Percentiles rank a stretch among this genome's conserved stretches.
These are phyloP conservation scores for Camelina laxa DNA, from an alignment of 345 rosid genomes.

Conservation along the genomic window DNA sequence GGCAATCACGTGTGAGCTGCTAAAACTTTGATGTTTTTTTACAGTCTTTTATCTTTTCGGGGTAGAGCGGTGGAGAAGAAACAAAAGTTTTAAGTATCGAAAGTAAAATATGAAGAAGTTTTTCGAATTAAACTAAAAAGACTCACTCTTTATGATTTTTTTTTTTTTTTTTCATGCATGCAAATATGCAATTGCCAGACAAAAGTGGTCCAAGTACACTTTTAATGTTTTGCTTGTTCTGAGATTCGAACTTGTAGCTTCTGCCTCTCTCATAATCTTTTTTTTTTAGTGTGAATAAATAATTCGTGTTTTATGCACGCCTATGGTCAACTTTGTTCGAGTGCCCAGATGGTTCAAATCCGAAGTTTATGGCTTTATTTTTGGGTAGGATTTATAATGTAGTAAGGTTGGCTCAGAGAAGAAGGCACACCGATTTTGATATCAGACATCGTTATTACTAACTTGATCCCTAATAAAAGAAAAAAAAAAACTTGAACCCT, in stretches of 20 bases:
- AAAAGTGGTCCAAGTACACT: conserved; percentile 44
- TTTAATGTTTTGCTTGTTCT: conserved; percentile 40
- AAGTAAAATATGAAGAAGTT: not conserved
- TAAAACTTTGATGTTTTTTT: conserved; percentile 13
- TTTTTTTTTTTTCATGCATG: conserved; percentile 35
- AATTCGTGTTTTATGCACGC: conserved; percentile 32
- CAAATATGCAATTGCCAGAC: conserved; percentile 43
- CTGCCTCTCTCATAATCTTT: conserved; percentile 1
- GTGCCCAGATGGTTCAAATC: conserved; percentile 11
- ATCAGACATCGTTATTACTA: not conserved
- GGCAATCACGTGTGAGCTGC: conserved; percentile 27
- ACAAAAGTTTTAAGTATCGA: conserved; percentile 9
- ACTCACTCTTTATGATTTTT: conserved; percentile 7
- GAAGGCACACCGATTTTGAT: not conserved
- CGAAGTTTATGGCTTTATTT: not conserved
- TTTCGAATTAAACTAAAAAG: conserved; percentile 25
- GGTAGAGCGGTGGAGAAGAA: conserved; percentile 33
- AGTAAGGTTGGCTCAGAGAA: not conserved
- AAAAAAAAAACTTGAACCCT: too few relatives aligned
- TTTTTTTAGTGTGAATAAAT: conserved; percentile 19
- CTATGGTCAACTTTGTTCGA: conserved; percentile 16
- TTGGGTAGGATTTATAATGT: not conserved
- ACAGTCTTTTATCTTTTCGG: conserved; percentile 29
- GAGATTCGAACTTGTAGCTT: conserved; percentile 26
- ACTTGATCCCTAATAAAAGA: too few relatives aligned